phyloP scores from a whole-genome alignment of 2,329 filamentous ascomycete genomes.

The Dothidotthia symphoricarpi region DNA sequence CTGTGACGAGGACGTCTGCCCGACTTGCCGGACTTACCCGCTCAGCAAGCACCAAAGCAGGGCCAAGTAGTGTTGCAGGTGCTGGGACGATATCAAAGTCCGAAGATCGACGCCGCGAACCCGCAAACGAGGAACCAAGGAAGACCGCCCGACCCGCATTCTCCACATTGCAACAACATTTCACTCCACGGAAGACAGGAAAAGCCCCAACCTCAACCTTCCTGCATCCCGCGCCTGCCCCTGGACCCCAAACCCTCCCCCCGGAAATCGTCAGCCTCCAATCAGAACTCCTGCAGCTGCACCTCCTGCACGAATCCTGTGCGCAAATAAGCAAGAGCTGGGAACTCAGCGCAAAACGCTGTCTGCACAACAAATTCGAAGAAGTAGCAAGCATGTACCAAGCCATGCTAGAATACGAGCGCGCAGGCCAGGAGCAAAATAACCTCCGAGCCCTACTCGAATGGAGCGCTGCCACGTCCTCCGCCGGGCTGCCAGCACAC shows the following conservation, averaged over 20 bases:
- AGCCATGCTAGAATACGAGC: slow-evolving; percentile 38
- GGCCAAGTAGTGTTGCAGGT: slow-evolving; percentile 7
- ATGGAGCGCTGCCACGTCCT: slow-evolving; percentile 31
- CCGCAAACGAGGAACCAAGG: slow-evolving; percentile 22
- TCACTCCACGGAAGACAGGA: slow-evolving; percentile 38
- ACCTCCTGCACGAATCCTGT: slow-evolving; percentile 35
- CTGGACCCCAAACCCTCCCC: slow-evolving; percentile 20
- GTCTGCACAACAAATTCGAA: slow-evolving; percentile 35
- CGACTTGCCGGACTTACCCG: slow-evolving; percentile 29
- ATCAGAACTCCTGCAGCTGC: slow-evolving; percentile 41
- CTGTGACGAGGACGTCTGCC: slow-evolving; percentile 16
- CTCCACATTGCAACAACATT: slow-evolving; percentile 43
- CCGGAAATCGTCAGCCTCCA: slow-evolving; percentile 36
- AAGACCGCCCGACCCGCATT: slow-evolving; percentile 35
- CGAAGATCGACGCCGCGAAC: slow-evolving; percentile 20
- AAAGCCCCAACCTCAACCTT: slow-evolving; percentile 40
- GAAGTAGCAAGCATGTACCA: slow-evolving; percentile 39
- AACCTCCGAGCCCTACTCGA: slow-evolving; percentile 39
- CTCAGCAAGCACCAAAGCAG: slow-evolving; percentile 24
- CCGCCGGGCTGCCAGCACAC: slow-evolving; percentile 33
- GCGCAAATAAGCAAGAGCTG: slow-evolving; percentile 26
- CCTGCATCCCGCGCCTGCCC: slow-evolving; percentile 30
- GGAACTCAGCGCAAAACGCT: slow-evolving; percentile 34
- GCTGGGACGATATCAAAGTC: slow-evolving; percentile 9
- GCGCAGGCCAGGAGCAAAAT: slow-evolving; percentile 36